Base-by-base conservation (phyloP, 371 early-diverging fungal species). In the Coemansia sp. region DNA sequence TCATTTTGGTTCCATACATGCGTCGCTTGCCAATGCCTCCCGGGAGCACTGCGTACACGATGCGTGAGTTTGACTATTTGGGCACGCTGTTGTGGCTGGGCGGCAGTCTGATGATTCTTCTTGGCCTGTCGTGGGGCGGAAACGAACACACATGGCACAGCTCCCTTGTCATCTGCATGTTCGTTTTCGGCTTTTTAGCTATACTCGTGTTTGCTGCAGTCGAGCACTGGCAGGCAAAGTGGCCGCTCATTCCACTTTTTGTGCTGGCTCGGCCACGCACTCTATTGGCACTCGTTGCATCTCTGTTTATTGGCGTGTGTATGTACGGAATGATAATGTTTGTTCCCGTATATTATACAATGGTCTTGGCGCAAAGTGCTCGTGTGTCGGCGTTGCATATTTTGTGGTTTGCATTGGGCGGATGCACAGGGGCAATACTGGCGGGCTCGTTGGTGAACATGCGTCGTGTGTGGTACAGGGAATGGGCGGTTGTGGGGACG, bases 271-370 rank as follows among this genome's bases (percentile, higher is more conserved):
- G 66, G 24, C 62, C 61, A 3, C 78, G 67, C 58, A 55, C 63
- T 14, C 59, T 75, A 21, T 40, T 75, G 31, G 48, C 68, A 2
- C 50, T 71, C 18, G 56, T 63, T 2, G 50, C 66, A 24, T 78
- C 76, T 40, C 60, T 65, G 29, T 61, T 67, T n/a, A 61, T 73
- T 4, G 76, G 78, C 10, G 24, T 75, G 42, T 69, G 75, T 27
- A 62, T 71, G 59, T 78, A 74, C 40, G 67, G 76, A 0, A 70
- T 61, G 63, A 72, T 77, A n/a, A 69, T 77, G 75, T 77, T 73
- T 59, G 63, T 70, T 11, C 78, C 78, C 1, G 57, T 77, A 6
- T 74, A 70, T 63, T 75, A 78, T 42, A 63, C 47, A 42, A 61
- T 66, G 64, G 64, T 70, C 5, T 11, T 65, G 61, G 71, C 47